These are phyloP conservation scores for Lecanicillium sp. DNA, from an alignment of 2,329 filamentous ascomycete species.

Conservation along the genomic window DNA sequence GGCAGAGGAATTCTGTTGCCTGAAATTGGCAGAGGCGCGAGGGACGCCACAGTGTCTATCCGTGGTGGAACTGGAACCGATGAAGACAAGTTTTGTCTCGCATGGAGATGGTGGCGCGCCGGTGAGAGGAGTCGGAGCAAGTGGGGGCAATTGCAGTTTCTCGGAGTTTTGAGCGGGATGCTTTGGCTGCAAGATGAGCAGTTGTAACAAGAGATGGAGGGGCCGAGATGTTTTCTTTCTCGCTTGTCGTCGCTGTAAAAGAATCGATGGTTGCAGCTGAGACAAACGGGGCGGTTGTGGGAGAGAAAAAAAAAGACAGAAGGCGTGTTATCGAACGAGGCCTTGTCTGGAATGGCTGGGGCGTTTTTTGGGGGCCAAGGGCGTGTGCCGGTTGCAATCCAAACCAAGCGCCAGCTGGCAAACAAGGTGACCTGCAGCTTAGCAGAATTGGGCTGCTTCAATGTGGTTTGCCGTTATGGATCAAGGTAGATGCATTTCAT, in stretches of 20 bases:
- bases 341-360: background rate
- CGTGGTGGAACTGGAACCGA: constrained; percentile 5
- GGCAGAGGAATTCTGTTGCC: constrained; percentile 5
- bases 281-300: background rate
- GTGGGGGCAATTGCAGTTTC: no score
- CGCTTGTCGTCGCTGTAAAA: no score
- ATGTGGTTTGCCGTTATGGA: no score
- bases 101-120: constrained; percentile 1
- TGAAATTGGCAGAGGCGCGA: background rate
- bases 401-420: no score
- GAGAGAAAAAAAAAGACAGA: background rate
- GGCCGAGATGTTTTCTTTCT: background rate
- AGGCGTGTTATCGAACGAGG: background rate
- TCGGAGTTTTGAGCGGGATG: no score
- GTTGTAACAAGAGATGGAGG: no score
- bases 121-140: background rate
- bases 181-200: no score
- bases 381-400: no score
- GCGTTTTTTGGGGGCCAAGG: no score
- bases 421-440: no score
- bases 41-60: background rate
- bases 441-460: no score
- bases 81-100: background rate
- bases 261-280: background rate
- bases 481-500: no score